A percentile compares a stretch with the other conserved stretches of the same genome.
phyloP scores from a whole-genome alignment of 768 basidiomycete genomes.

The Gyrodon lividus region DNA sequence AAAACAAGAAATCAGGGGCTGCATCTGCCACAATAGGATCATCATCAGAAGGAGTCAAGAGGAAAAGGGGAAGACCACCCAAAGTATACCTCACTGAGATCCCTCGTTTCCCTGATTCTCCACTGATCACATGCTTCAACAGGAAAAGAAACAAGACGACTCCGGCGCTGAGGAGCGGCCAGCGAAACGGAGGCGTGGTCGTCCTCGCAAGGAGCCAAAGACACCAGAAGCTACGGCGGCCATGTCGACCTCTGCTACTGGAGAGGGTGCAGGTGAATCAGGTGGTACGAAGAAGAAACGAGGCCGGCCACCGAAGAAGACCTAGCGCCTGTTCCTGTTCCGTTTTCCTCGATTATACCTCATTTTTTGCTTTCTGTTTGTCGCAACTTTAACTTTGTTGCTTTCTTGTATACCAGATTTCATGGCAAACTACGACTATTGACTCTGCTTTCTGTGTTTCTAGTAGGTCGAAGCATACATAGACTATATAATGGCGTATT shows the following conservation, averaged over 20 bases:
- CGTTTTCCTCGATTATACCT: constrained; percentile 25
- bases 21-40: constrained; percentile 27
- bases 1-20: constrained; percentile 57
- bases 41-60: constrained; percentile 36
- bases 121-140: constrained; percentile 9
- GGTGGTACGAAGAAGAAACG: constrained; percentile 61
- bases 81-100: constrained; percentile 37
- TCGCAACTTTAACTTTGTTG: constrained; percentile 6
- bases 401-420: constrained; percentile 35
- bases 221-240: constrained; percentile 39
- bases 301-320: constrained; percentile 62
- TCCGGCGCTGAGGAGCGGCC: constrained; percentile 54
- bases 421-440: constrained; percentile 35
- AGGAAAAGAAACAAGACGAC: constrained; percentile 39
- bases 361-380: constrained; percentile 29
- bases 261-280: constrained; percentile 46
- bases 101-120: constrained; percentile 23
- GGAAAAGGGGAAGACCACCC: constrained; percentile 50
- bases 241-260: constrained; percentile 25
- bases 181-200: constrained; percentile 68
- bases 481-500: constrained; percentile 35
- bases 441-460: constrained; percentile 35
- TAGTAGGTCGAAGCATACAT: constrained; percentile 34
- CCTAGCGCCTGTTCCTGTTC: constrained; percentile 15
- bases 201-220: constrained; percentile 67